Evolutionary conservation across 2,329 filamentous ascomycete genomes (phyloP).

Genomic region (Calonectria pseudoturangicola): DNA sequence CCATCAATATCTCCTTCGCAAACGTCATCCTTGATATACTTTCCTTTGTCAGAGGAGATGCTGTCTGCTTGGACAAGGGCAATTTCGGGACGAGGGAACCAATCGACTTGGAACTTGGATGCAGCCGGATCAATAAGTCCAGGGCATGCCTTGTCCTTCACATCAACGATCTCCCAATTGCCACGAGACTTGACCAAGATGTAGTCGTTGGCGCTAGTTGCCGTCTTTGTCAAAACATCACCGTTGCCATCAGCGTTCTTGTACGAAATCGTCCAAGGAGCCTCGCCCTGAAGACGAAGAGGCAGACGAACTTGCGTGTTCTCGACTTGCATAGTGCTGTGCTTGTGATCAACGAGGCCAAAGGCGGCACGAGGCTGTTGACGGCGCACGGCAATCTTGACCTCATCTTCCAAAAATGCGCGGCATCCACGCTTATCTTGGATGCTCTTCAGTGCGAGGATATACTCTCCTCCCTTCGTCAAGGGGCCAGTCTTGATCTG

Average conservation of each 20-base stretch:
- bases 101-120: conserved; percentile 85
- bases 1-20: conserved; percentile 96
- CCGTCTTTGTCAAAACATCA: conserved; percentile 67
- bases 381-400: conserved; percentile 89
- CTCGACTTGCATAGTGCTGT: conserved; percentile 84
- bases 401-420: conserved; percentile 88
- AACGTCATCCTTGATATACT: conserved; percentile 85
- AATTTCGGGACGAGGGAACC: conserved; percentile 88
- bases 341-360: conserved; percentile 88
- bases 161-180: conserved; percentile 85
- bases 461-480: conserved; percentile 90
- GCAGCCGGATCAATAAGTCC: conserved; percentile 85
- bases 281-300: conserved; percentile 88
- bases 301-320: conserved; percentile 84
- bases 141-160: conserved; percentile 87
- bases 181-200: conserved; percentile 81
- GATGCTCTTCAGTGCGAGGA: conserved; percentile 87
- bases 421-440: conserved; percentile 92
- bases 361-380: conserved; percentile 93
- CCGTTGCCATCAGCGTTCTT: conserved; percentile 76
- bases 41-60: conserved; percentile 69
- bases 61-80: conserved; percentile 79
- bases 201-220: conserved; percentile 78
- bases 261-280: conserved; percentile 88
- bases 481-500: conserved; percentile 86